Conservation (phyloP, 2,329 filamentous ascomycete genomes). For the Cordyceps cateniannulata region DNA sequence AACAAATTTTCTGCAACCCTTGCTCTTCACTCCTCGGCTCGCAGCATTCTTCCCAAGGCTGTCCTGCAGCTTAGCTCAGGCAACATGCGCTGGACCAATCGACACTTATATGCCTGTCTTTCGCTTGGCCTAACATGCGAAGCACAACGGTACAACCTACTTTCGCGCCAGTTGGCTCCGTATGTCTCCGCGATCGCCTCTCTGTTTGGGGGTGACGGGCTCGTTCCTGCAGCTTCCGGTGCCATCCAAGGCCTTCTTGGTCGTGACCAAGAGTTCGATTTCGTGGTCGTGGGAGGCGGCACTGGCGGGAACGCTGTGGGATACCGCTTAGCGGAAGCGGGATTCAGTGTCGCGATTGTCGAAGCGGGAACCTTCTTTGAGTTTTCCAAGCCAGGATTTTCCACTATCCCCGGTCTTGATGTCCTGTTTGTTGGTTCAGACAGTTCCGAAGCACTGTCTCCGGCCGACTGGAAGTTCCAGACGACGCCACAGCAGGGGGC, state of each 20-base stretch:
- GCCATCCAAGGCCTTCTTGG: not conserved
- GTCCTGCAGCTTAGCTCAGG: no score
- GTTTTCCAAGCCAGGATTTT: conserved; percentile 22
- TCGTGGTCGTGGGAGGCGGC: conserved; percentile 25
- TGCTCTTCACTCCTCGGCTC: not conserved
- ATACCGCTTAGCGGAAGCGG: conserved; percentile 20
- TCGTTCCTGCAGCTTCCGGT: not conserved
- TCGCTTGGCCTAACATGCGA: not conserved
- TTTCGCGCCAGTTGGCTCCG: not conserved
- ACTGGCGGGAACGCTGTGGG: conserved; percentile 25
- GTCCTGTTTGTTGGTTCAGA: conserved; percentile 18
- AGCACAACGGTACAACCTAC: not conserved
- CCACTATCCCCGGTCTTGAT: conserved; percentile 20
- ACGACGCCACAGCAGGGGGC: conserved; percentile 20
- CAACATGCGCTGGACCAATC: not conserved
- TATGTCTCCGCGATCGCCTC: not conserved
- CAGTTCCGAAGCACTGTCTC: conserved; percentile 17
- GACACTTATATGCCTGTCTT: not conserved
- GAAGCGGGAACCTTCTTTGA: conserved; percentile 28
- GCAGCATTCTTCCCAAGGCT: not conserved
- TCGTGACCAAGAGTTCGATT: conserved; percentile 11
- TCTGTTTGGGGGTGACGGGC: not conserved
- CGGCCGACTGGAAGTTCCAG: conserved; percentile 25
- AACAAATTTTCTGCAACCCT: no score
- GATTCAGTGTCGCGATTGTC: conserved; percentile 20